A percentile compares a stretch with the other conserved stretches of the same genome.
Evolutionary conservation across 805 yeast species (phyloP).

Genomic region (Metschnikowia henanensis): DNA sequence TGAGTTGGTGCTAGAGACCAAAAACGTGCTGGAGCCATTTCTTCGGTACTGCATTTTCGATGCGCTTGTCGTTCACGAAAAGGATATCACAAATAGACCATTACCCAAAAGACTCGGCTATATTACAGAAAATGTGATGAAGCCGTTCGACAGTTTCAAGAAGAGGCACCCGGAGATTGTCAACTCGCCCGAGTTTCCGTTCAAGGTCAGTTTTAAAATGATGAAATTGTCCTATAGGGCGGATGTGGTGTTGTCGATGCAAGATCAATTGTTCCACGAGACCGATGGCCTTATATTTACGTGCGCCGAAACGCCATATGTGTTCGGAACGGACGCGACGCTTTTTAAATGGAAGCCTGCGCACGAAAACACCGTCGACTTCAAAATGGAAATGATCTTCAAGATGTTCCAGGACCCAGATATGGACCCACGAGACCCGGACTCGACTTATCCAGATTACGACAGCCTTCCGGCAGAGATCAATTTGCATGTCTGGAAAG

Average conservation of each 20-base stretch:
- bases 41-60: constrained; percentile 87
- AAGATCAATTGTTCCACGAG: constrained; percentile 77
- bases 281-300: constrained; percentile 95
- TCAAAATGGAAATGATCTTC: constrained; percentile 65
- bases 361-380: constrained; percentile 92
- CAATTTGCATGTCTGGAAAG: constrained; percentile 76
- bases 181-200: constrained; percentile 64
- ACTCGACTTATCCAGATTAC: constrained; percentile 74
- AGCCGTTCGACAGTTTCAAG: constrained; percentile 77
- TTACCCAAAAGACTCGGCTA: constrained; percentile 85
- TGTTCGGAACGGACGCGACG: constrained; percentile 84
- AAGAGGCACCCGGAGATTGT: constrained; percentile 70
- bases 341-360: constrained; percentile 97
- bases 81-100: constrained; percentile 64
- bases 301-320: constrained; percentile 83
- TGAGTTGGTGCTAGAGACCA: constrained; percentile 78
- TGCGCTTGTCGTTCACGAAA: constrained; percentile 81
- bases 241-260: constrained; percentile 67
- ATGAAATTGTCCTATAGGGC: constrained; percentile 86
- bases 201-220: constrained; percentile 80
- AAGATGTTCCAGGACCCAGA: constrained; percentile 60
- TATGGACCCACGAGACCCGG: constrained; percentile 63
- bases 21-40: constrained; percentile 50
- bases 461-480: constrained; percentile 70
- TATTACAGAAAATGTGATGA: constrained; percentile 74